These are phyloP conservation scores for Alternaria brassicicola DNA, from an alignment of 2,329 filamentous ascomycete genomes.

Conservation along the genomic window DNA sequence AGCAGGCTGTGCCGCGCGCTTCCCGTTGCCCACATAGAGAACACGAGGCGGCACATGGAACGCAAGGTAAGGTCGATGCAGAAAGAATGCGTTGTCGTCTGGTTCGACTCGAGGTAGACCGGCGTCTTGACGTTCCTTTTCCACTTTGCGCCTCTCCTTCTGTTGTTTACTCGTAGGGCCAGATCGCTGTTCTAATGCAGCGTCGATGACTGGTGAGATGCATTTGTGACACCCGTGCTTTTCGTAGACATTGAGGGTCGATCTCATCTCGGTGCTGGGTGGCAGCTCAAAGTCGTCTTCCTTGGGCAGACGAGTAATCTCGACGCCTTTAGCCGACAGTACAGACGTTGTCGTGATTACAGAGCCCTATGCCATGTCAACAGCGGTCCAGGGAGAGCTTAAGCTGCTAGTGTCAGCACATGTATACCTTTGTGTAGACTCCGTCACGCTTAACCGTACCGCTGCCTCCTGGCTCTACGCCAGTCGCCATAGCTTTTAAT, in stretches of 20 bases:
- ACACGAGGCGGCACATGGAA: constrained; percentile 40
- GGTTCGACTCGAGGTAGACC: constrained; percentile 3
- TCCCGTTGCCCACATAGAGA: constrained; percentile 29
- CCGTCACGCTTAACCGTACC: background rate
- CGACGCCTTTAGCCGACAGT: background rate
- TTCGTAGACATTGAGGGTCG: constrained; percentile 3
- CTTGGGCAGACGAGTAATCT: background rate
- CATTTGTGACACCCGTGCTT: background rate
- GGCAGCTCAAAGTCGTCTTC: background rate
- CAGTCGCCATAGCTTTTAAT: background rate
- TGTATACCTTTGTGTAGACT: background rate
- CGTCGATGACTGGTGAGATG: background rate
- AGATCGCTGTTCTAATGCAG: background rate
- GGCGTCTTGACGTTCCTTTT: constrained; percentile 15
- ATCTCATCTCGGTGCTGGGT: background rate
- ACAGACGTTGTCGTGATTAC: background rate
- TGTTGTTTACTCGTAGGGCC: constrained; percentile 20
- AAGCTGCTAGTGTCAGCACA: background rate
- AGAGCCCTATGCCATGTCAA: background rate
- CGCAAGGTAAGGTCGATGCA: constrained; percentile 39
- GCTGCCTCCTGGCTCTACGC: background rate
- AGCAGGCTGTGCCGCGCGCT: constrained; percentile 16
- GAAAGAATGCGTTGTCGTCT: constrained; percentile 30
- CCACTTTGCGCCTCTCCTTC: constrained; percentile 15
- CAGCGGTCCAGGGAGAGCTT: background rate